Evolutionary conservation across 768 basidiomycete species (phyloP), one percentile per base, ranked within the genome.

Genomic region (Fistulinella prunicolor): DNA sequence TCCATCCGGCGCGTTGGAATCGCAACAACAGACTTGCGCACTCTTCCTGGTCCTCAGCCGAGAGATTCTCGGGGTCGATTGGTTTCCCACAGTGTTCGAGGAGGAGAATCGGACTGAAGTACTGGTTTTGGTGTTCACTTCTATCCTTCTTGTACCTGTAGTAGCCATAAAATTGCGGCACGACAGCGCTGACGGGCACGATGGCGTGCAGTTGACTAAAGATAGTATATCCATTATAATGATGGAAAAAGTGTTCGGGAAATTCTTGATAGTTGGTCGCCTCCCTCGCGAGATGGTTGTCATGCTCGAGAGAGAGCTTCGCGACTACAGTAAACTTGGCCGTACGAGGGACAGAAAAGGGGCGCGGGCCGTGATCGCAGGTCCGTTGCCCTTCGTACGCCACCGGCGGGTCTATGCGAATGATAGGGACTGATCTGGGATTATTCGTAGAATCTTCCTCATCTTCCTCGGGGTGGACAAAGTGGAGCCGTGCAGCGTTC

Each of bases 81-180:
- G 67, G 69, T 9, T 32, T 22, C 6, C 79, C 77, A 38, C 78
- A 79, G 40, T 75, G 67, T 50, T 79, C 79, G 41, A 79, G 52
- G 7, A 80, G 65, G 32, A 78, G 58, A 37, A 80, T 71, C 0
- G 75, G 72, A 40, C 71, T 73, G 5, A 68, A 51, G 50, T 58
- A 57, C n/a, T 40, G 2, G 3, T 19, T 29, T 6, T 14, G 19
- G 4, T 10, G 2, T 16, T 17, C 3, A 10, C 1, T 4, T 1
- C 0, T 4, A 1, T 23, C 9, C 65, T n/a, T 1, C 32, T 39
- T 14, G 1, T 70, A 70, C 0, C 55, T 58, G 53, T 84, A 85
- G 62, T 79, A 81, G 1, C 85, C 83, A 54, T 80, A 85, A 61
- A 76, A 85, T 59, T 83, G 81, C 0, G 84, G 83, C 3, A 80